These are phyloP conservation scores for Hypocreales sp. DNA, from an alignment of 2,329 filamentous ascomycete genomes.

Conservation along the genomic window DNA sequence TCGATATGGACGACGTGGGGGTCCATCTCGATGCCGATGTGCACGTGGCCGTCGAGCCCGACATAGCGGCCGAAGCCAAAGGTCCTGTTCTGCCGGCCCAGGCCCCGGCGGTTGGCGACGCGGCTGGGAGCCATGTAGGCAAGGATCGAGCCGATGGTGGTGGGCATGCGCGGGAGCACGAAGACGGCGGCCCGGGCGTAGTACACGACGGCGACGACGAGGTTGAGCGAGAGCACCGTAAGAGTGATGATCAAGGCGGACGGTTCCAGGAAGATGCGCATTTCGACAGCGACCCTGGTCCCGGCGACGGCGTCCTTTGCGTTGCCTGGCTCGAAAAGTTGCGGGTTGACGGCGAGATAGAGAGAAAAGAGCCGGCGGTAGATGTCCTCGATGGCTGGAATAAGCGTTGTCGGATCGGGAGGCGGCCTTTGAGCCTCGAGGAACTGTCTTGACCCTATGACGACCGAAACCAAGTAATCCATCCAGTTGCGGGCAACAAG, in stretches of 20 bases:
- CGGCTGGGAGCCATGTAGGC: slow-evolving; percentile 31
- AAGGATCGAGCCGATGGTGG: slow-evolving; percentile 29
- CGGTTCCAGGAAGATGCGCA: slow-evolving; percentile 30
- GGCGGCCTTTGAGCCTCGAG: slow-evolving; percentile 14
- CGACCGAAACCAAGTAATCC: slow-evolving; percentile 26
- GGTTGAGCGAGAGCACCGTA: slow-evolving; percentile 25
- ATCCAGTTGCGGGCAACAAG: no score
- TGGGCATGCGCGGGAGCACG: slow-evolving; percentile 35
- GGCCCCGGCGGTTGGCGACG: slow-evolving; percentile 5
- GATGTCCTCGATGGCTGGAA: slow-evolving; percentile 6
- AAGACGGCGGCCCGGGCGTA: slow-evolving; percentile 24
- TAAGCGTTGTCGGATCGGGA: slow-evolving; percentile 8
- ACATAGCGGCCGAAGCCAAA: slow-evolving; percentile 35
- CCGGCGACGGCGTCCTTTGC: slow-evolving; percentile 3
- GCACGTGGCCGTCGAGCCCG: slow-evolving; percentile 27
- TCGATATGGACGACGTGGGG: slow-evolving; percentile 21
- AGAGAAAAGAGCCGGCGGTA: slow-evolving; percentile 12
- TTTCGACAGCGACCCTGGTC: slow-evolving; percentile 11
- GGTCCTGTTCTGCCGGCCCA: slow-evolving; percentile 2
- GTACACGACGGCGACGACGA: slow-evolving; percentile 23
- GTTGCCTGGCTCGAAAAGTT: slow-evolving; percentile 16
- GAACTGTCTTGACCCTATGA: slow-evolving; percentile 11
- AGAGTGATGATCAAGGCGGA: slow-evolving; percentile 29
- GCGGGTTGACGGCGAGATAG: slow-evolving; percentile 23
- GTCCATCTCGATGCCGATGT: slow-evolving; percentile 35